These are phyloP conservation scores for Mycosphaerella sp. DNA, from an alignment of 2,329 filamentous ascomycete genomes.

Conservation along the genomic window DNA sequence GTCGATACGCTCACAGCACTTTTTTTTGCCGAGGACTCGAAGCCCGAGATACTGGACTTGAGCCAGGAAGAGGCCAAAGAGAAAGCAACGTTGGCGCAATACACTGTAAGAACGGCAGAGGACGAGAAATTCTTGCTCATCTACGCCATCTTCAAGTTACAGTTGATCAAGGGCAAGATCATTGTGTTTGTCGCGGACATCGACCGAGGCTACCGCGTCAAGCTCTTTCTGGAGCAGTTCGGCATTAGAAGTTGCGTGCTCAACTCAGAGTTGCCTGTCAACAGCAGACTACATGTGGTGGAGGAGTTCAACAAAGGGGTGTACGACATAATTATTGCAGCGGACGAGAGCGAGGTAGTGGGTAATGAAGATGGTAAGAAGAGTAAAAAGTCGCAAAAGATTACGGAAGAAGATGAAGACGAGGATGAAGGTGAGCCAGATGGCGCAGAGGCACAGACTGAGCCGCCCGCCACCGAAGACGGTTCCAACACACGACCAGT, in stretches of 20 bases:
- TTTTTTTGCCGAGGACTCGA: slow-evolving; percentile 58
- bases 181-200: slow-evolving; percentile 81
- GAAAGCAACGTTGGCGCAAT: slow-evolving; percentile 69
- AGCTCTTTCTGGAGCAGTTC: slow-evolving; percentile 95
- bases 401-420: slow-evolving; percentile 22
- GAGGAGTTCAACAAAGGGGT: slow-evolving; percentile 96
- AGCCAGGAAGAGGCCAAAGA: slow-evolving; percentile 61
- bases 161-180: slow-evolving; percentile 87
- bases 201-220: slow-evolving; percentile 83
- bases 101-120: slow-evolving; percentile 86
- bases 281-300: slow-evolving; percentile 87
- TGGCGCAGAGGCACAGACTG: slow-evolving; percentile 14
- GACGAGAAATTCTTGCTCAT: slow-evolving; percentile 93
- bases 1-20: slow-evolving; percentile 77
- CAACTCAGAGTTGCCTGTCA: slow-evolving; percentile 90
- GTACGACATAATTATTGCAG: slow-evolving; percentile 97
- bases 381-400: slow-evolving; percentile 28
- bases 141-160: slow-evolving; percentile 92
- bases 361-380: slow-evolving; percentile 52
- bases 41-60: slow-evolving; percentile 69
- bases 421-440: slow-evolving; percentile 31
- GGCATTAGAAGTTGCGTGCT: slow-evolving; percentile 88
- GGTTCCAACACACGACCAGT: slow-evolving; percentile 26
- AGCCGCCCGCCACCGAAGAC: slow-evolving; percentile 26
- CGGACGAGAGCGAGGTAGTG: slow-evolving; percentile 81